phyloP scores from a whole-genome alignment of 2,329 filamentous ascomycete genomes.

The Pezizomycotina sp. region DNA sequence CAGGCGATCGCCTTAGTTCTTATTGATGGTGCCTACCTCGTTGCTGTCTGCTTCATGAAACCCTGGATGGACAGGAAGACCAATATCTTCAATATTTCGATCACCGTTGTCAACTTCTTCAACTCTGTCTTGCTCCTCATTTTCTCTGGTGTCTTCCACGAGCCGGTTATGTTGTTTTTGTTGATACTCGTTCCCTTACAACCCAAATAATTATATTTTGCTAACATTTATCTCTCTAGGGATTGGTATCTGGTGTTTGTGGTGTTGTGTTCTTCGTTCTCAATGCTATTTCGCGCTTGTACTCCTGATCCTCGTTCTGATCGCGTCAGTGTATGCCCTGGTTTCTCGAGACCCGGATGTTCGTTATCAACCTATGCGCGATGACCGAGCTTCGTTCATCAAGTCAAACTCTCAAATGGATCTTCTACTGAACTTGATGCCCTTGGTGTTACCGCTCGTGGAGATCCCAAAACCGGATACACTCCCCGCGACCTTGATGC shows the following conservation, averaged over 20 bases:
- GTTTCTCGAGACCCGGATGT: slow-evolving; percentile 88
- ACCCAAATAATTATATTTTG: slow-evolving; percentile 8
- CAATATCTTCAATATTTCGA: slow-evolving; percentile 89
- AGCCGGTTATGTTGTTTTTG: slow-evolving; percentile 46
- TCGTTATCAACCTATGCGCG: slow-evolving; percentile 89
- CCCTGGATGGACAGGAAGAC: slow-evolving; percentile 99
- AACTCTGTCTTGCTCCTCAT: slow-evolving; percentile 79
- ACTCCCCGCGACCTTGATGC: slow-evolving; percentile 52
- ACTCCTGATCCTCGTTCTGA: slow-evolving; percentile 64
- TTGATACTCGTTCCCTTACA: slow-evolving; percentile 22
- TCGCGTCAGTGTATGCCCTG: slow-evolving; percentile 62
- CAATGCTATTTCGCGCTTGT: slow-evolving; percentile 74
- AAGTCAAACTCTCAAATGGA: slow-evolving; percentile 75
- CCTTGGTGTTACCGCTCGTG: slow-evolving; percentile 71
- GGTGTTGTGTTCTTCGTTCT: slow-evolving; percentile 78
- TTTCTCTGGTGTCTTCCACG: slow-evolving; percentile 73
- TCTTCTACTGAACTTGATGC: slow-evolving; percentile 74
- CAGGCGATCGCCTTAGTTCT: slow-evolving; percentile 72
- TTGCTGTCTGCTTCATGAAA: slow-evolving; percentile 60
- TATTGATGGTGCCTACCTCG: slow-evolving; percentile 62
- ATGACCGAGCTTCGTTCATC: slow-evolving; percentile 92
- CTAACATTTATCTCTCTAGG: slow-evolving; percentile 29
- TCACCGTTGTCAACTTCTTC: slow-evolving; percentile 75
- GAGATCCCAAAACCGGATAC: slow-evolving; percentile 49
- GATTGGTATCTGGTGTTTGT: slow-evolving; percentile 69